Evolutionary conservation across 495 filamentous ascomycete species (phyloP).

Genomic region (Xylaria telfairii): DNA sequence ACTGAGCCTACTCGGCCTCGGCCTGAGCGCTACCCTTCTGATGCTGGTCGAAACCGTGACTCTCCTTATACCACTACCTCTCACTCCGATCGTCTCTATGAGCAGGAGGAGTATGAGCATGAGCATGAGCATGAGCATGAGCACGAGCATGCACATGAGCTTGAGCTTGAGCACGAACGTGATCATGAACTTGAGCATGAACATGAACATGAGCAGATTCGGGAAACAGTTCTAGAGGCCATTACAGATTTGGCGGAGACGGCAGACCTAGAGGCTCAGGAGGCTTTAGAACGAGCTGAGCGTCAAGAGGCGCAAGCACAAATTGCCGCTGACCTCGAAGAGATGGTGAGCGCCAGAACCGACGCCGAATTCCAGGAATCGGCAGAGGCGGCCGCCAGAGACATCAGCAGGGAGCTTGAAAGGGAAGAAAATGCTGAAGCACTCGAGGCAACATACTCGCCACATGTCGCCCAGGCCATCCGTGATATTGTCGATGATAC

Average conservation of each 20-base stretch:
- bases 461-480: conserved; percentile 60
- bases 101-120: conserved; percentile 7
- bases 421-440: conserved; percentile 59
- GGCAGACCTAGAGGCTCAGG: conserved; percentile 71
- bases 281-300: conserved; percentile 65
- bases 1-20: conserved; percentile 53
- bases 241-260: conserved; percentile 70
- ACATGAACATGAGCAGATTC: conserved; percentile 45
- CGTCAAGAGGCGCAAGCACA: conserved; percentile 55
- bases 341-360: conserved; percentile 48
- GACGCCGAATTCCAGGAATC: conserved; percentile 54
- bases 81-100: conserved; percentile 19
- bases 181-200: conserved; percentile 35
- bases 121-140: conserved; percentile 33
- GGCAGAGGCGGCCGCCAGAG: conserved; percentile 53
- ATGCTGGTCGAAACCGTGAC: conserved; percentile 22
- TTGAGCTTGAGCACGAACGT: conserved; percentile 25
- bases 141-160: no score
- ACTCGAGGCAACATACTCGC: conserved; percentile 57
- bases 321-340: conserved; percentile 52
- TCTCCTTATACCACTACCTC: conserved; percentile 17
- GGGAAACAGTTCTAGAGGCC: conserved; percentile 74
- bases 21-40: conserved; percentile 42
- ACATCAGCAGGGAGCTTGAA: conserved; percentile 62
- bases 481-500: conserved; percentile 65